These are phyloP conservation scores for Cudoniella acicularis DNA, from an alignment of 495 filamentous ascomycete species.

Conservation along the genomic window DNA sequence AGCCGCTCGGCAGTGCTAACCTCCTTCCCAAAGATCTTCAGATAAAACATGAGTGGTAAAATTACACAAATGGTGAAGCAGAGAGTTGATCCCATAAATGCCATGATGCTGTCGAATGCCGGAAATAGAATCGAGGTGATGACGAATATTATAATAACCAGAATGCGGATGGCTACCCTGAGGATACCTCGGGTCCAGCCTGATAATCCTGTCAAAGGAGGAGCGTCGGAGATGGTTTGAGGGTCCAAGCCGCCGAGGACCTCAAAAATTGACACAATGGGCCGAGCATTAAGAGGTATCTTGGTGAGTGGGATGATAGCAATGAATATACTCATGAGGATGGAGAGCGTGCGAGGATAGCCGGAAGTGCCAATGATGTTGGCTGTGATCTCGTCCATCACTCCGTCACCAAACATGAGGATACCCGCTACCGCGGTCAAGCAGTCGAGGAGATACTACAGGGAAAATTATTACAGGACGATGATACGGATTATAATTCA, in stretches of 20 bases:
- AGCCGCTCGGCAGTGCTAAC: constrained; percentile 61
- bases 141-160: constrained; percentile 57
- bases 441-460: constrained; percentile 79
- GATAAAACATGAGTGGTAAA: constrained; percentile 80
- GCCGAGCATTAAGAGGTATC: constrained; percentile 84
- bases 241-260: constrained; percentile 68
- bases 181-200: constrained; percentile 53
- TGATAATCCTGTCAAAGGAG: constrained; percentile 48
- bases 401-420: constrained; percentile 88
- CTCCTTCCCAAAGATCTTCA: constrained; percentile 87
- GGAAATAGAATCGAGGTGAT: constrained; percentile 77
- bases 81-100: constrained; percentile 83
- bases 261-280: constrained; percentile 82
- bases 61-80: constrained; percentile 96
- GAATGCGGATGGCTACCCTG: constrained; percentile 58
- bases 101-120: constrained; percentile 90
- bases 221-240: constrained; percentile 42
- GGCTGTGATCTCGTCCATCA: constrained; percentile 84
- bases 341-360: constrained; percentile 70
- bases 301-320: constrained; percentile 94
- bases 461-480: background rate
- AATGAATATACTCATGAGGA: constrained; percentile 79
- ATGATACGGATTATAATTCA: background rate
- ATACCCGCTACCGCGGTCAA: constrained; percentile 77
- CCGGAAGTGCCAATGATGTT: constrained; percentile 71